phyloP scores from a whole-genome alignment of 1,284 basidiomycete genomes.

The Naganishia cerealis region DNA sequence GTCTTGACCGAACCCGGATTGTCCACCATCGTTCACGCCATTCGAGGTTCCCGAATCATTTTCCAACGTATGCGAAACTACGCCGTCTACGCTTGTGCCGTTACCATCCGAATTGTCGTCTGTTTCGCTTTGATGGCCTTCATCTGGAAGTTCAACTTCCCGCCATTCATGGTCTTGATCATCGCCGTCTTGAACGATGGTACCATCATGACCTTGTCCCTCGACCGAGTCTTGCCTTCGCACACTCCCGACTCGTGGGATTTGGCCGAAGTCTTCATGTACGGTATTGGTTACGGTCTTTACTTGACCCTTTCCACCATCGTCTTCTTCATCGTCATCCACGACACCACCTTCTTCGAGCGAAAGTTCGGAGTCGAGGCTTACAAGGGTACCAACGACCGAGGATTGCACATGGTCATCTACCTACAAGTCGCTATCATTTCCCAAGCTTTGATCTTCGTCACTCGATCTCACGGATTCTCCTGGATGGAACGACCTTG shows the following conservation, averaged over 20 bases:
- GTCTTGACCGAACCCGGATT: conserved; percentile 93
- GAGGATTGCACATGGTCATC: conserved; percentile 62
- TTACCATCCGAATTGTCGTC: conserved; percentile 96
- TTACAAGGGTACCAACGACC: conserved; percentile 55
- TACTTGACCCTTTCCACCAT: conserved; percentile 88
- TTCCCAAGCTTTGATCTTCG: conserved; percentile 95
- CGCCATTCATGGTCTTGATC: conserved; percentile 98
- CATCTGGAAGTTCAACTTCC: conserved; percentile 96
- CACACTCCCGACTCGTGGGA: conserved; percentile 93
- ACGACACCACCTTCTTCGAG: conserved; percentile 87
- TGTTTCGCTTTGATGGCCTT: conserved; percentile 95
- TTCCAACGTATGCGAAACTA: conserved; percentile 98
- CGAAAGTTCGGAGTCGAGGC: conserved; percentile 73
- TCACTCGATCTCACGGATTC: conserved; percentile 92
- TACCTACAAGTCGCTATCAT: conserved; percentile 90
- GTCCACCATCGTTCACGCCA: conserved; percentile 93
- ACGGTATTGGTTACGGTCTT: conserved; percentile 89
- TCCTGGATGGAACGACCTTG: conserved; percentile 95
- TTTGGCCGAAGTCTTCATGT: conserved; percentile 91
- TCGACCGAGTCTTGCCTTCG: conserved; percentile 92
- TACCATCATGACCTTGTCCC: conserved; percentile 97
- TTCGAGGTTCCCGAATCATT: conserved; percentile 90
- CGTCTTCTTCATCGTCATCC: conserved; percentile 76
- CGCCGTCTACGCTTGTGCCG: conserved; percentile 70
- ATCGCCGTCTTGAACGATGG: conserved; percentile 96